Conservation (phyloP, 176 grass and related monocot species). For the Phragmites australis region DNA sequence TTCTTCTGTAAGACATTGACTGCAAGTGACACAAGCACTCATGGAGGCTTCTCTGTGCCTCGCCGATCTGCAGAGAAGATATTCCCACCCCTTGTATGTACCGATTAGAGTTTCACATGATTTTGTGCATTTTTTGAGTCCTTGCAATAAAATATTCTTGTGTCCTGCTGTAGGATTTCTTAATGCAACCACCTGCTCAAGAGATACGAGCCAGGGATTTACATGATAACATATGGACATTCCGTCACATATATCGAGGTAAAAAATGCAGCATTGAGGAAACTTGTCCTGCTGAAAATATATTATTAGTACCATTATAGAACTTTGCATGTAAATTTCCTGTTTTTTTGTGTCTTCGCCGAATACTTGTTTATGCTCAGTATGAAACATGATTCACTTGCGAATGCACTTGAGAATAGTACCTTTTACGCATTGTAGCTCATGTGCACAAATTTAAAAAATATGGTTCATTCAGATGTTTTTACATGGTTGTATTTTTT, state of each 20-base stretch:
- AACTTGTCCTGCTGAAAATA: not conserved
- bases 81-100: conserved; percentile 58
- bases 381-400: not conserved
- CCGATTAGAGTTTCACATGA: not conserved
- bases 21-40: conserved; percentile 75
- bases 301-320: not conserved
- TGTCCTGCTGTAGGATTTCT: conserved; percentile 53
- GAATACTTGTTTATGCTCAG: not conserved
- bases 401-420: not conserved
- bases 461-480: not conserved
- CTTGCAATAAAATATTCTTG: not conserved
- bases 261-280: conserved; percentile 6
- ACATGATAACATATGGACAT: conserved; percentile 66
- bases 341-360: not conserved
- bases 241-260: conserved; percentile 75
- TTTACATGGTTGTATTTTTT: not conserved
- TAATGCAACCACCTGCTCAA: conserved; percentile 64
- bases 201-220: conserved; percentile 72
- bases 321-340: not conserved
- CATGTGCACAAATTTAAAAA: not conserved
- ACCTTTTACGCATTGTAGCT: not conserved
- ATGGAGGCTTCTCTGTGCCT: conserved; percentile 76
- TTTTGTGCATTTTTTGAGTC: conserved; percentile 10
- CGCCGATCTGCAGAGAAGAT: conserved; percentile 69
- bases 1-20: conserved; percentile 81